These are phyloP conservation scores for Penicillium angulare DNA, from an alignment of 495 filamentous ascomycete genomes.

Conservation along the genomic window DNA sequence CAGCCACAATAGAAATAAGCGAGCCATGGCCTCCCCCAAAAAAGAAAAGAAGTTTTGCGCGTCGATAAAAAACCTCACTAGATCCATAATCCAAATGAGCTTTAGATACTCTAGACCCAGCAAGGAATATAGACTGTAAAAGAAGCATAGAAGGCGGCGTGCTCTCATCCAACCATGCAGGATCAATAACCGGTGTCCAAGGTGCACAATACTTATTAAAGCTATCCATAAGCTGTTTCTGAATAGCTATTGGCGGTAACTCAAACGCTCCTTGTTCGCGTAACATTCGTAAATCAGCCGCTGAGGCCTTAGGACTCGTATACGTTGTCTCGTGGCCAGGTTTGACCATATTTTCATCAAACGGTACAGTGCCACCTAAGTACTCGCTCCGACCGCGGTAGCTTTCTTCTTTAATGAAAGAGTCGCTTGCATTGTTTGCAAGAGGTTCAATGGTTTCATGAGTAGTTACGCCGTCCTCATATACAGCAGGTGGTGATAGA, in stretches of 20 bases:
- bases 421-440: slow-evolving; percentile 4
- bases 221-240: slow-evolving; percentile 24
- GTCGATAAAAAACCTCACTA: slow-evolving; percentile 29
- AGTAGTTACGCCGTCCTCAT: not conserved
- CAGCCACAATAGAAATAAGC: slow-evolving; percentile 29
- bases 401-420: slow-evolving; percentile 29
- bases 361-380: slow-evolving; percentile 28
- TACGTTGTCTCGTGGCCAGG: slow-evolving; percentile 28
- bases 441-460: not conserved
- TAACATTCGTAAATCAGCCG: slow-evolving; percentile 25
- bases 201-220: slow-evolving; percentile 27
- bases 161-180: slow-evolving; percentile 24
- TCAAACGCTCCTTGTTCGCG: slow-evolving; percentile 29
- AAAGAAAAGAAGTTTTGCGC: slow-evolving; percentile 29
- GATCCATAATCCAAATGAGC: slow-evolving; percentile 28
- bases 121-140: slow-evolving; percentile 25
- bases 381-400: slow-evolving; percentile 32
- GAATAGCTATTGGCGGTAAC: slow-evolving; percentile 23
- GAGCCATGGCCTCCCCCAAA: slow-evolving; percentile 27
- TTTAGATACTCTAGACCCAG: slow-evolving; percentile 27
- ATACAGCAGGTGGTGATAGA: not conserved
- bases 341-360: slow-evolving; percentile 33
- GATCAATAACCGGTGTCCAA: slow-evolving; percentile 30
- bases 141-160: slow-evolving; percentile 27
- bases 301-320: slow-evolving; percentile 25